A percentile compares a stretch with the other conserved stretches of the same genome.
Evolutionary conservation across 2,329 filamentous ascomycete species (phyloP).

Genomic region (Hawksworthiomyces lignivorus): DNA sequence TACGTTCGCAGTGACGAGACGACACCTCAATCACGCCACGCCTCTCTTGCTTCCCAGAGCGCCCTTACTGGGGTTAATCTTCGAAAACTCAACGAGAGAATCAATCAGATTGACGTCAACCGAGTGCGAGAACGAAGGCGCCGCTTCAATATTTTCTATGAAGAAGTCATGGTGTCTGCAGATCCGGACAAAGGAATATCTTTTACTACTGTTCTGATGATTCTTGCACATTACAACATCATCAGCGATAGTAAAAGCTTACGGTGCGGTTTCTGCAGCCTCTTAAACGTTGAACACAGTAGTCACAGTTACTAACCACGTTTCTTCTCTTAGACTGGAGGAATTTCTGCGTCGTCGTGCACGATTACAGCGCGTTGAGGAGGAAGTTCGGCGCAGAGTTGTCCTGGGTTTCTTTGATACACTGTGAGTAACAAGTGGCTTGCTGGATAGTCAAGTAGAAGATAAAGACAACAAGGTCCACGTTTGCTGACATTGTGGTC

Average conservation of each 20-base stretch:
- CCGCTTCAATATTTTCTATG: constrained; percentile 90
- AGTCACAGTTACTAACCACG: not conserved
- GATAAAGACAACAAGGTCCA: no score
- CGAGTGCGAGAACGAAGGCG: constrained; percentile 68
- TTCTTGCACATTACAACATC: constrained; percentile 95
- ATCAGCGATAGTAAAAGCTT: constrained; percentile 97
- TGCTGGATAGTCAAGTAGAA: no score
- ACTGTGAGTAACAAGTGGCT: constrained; percentile 58
- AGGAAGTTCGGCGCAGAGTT: constrained; percentile 82
- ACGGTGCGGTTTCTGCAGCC: constrained; percentile 54
- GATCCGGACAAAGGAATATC: constrained; percentile 84
- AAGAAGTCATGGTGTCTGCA: constrained; percentile 89
- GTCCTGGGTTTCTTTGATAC: constrained; percentile 96
- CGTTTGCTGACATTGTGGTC: no score
- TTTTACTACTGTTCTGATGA: constrained; percentile 89
- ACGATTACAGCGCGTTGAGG: constrained; percentile 85
- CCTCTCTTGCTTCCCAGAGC: constrained; percentile 45
- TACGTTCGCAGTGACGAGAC: constrained; percentile 58
- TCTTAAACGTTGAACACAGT: not conserved
- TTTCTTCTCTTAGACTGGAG: constrained; percentile 55
- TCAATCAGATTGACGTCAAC: constrained; percentile 64
- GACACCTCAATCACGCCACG: constrained; percentile 32
- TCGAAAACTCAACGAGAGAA: constrained; percentile 62
- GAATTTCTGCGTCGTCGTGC: constrained; percentile 89
- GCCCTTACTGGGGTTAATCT: constrained; percentile 60